Evolutionary conservation across 257 asterid species (phyloP).

Genomic region (Solanum pinnatisectum): DNA sequence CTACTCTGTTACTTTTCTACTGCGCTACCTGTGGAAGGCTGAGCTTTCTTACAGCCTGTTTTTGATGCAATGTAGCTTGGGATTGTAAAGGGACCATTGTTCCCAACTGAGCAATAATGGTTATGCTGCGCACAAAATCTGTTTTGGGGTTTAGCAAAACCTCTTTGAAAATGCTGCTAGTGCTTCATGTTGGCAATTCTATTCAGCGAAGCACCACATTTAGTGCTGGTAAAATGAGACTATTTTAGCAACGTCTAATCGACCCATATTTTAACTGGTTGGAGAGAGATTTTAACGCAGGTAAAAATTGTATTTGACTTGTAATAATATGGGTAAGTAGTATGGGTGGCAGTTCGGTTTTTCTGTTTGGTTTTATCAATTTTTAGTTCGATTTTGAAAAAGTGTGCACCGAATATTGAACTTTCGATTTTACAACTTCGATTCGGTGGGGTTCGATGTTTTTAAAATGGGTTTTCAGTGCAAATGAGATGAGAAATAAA

Average conservation of each 20-base stretch:
- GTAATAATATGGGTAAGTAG: background rate
- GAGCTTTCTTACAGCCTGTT: background rate
- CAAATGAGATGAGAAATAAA: background rate
- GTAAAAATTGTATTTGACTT: background rate
- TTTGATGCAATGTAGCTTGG: background rate
- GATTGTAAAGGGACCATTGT: background rate
- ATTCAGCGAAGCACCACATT: background rate
- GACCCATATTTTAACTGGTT: background rate
- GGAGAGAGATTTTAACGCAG: background rate
- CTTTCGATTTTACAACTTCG: background rate
- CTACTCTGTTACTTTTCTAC: background rate
- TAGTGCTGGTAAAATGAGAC: background rate
- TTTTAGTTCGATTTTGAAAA: too few relatives aligned
- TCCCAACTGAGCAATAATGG: background rate
- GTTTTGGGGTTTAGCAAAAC: background rate
- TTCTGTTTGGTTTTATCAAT: too few relatives aligned
- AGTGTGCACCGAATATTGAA: background rate
- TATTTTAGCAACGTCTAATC: background rate
- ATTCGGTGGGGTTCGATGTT: background rate
- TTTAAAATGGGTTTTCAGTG: background rate
- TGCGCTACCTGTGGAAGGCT: background rate
- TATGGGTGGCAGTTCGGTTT: background rate
- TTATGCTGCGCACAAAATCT: background rate
- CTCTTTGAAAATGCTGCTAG: background rate
- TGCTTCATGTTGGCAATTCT: background rate